A percentile compares a stretch with the other conserved stretches of the same genome.
These are phyloP conservation scores for Elsinoe arachidis DNA, from an alignment of 2,329 filamentous ascomycete genomes.

Conservation along the genomic window DNA sequence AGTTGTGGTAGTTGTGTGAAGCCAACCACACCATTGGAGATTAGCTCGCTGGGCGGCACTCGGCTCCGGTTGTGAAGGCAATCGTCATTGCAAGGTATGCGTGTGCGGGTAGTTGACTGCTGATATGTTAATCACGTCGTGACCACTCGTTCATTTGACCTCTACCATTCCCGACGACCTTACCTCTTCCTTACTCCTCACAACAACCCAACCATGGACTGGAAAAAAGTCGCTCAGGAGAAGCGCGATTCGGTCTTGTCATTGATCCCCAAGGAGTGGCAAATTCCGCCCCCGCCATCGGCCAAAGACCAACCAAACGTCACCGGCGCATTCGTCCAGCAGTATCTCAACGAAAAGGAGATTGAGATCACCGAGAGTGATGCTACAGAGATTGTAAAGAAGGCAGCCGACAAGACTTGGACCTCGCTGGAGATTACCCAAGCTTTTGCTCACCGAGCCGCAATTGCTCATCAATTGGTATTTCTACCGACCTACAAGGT, in stretches of 20 bases:
- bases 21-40: conserved; percentile 5
- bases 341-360: conserved; percentile 46
- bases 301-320: conserved; percentile 47
- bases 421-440: conserved; percentile 47
- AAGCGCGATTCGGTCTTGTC: conserved; percentile 48
- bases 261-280: conserved; percentile 51
- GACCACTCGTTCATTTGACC: background rate
- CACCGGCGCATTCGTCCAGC: conserved; percentile 47
- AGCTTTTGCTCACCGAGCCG: conserved; percentile 49
- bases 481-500: background rate
- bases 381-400: conserved; percentile 47
- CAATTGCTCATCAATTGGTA: conserved; percentile 44
- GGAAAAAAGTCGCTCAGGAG: conserved; percentile 42
- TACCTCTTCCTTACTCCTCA: background rate
- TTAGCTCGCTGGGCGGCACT: conserved; percentile 6
- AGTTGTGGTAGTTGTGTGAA: background rate
- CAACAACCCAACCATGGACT: conserved; percentile 25
- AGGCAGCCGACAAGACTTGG: conserved; percentile 48
- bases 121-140: background rate
- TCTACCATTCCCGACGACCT: no score
- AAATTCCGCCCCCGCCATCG: conserved; percentile 40
- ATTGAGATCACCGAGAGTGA: conserved; percentile 54
- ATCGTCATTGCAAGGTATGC: background rate
- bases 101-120: background rate
- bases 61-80: conserved; percentile 2